Conservation (phyloP, 2,329 filamentous ascomycete genomes). For the Alternaria rosae region DNA sequence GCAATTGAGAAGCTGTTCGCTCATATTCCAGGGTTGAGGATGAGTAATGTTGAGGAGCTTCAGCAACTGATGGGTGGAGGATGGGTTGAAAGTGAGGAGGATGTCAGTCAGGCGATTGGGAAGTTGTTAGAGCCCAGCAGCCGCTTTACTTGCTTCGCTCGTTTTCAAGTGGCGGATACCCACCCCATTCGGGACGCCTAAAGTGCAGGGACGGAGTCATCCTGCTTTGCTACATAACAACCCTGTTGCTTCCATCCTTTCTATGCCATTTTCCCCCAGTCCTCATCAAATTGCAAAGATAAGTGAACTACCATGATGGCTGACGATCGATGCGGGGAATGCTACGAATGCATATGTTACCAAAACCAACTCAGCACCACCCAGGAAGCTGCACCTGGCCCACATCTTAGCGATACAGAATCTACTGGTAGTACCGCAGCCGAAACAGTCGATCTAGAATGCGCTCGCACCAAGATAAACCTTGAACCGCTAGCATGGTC, state of each 20-base stretch:
- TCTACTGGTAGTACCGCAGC: background rate
- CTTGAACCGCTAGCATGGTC: constrained; percentile 30
- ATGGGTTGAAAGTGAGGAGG: background rate
- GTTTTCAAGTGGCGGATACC: background rate
- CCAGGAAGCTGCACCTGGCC: background rate
- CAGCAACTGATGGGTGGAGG: background rate
- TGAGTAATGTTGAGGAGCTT: background rate
- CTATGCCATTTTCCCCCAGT: background rate
- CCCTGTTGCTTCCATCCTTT: fast-evolving
- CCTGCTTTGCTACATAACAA: background rate
- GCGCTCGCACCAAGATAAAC: background rate
- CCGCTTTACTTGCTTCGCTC: background rate
- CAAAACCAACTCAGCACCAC: background rate
- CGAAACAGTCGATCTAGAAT: background rate
- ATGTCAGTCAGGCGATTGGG: background rate
- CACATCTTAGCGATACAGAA: background rate
- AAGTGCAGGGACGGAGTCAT: background rate
- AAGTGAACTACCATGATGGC: background rate
- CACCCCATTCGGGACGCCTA: background rate
- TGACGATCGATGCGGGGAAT: background rate
- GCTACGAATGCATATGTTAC: background rate
- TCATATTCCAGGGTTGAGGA: background rate
- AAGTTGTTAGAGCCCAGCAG: background rate
- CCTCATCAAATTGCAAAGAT: background rate
- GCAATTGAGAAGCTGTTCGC: background rate